These are phyloP conservation scores for Trametes polyzona DNA, from an alignment of 1,284 basidiomycete genomes.

Conservation along the genomic window DNA sequence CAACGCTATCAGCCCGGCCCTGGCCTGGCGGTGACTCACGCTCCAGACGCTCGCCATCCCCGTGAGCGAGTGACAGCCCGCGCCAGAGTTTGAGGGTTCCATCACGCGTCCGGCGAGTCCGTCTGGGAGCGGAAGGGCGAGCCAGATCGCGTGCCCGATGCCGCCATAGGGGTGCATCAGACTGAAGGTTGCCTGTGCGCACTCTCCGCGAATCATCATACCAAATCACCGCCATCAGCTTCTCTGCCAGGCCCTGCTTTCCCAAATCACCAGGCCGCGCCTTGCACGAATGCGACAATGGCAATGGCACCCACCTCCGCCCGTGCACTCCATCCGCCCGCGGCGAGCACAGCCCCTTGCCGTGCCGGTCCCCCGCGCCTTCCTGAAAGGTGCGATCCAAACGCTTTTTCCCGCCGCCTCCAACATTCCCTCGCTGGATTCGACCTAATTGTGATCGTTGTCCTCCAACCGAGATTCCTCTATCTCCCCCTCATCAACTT, in stretches of 20 bases:
- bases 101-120: conserved; percentile 13
- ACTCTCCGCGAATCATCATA: conserved; percentile 26
- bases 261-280: conserved; percentile 17
- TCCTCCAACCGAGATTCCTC: conserved; percentile 14
- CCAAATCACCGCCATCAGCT: conserved; percentile 21
- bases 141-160: conserved; percentile 11
- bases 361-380: conserved; percentile 16
- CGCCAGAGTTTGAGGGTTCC: conserved; percentile 22
- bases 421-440: conserved; percentile 17
- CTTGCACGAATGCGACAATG: conserved; percentile 1
- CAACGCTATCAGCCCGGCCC: conserved; percentile 7
- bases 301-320: neutral
- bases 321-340: neutral
- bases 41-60: neutral
- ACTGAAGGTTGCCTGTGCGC: conserved; percentile 8
- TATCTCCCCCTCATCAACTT: conserved; percentile 18
- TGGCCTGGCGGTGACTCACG: conserved; percentile 11
- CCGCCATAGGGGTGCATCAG: conserved; percentile 1
- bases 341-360: conserved; percentile 18
- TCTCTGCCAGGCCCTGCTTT: conserved; percentile 20
- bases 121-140: conserved; percentile 18
- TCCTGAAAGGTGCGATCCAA: conserved; percentile 9
- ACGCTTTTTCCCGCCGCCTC: neutral
- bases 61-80: conserved; percentile 23
- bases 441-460: conserved; percentile 27